Conservation (phyloP, 257 asterid genomes). For the Solanum pinnatisectum region DNA sequence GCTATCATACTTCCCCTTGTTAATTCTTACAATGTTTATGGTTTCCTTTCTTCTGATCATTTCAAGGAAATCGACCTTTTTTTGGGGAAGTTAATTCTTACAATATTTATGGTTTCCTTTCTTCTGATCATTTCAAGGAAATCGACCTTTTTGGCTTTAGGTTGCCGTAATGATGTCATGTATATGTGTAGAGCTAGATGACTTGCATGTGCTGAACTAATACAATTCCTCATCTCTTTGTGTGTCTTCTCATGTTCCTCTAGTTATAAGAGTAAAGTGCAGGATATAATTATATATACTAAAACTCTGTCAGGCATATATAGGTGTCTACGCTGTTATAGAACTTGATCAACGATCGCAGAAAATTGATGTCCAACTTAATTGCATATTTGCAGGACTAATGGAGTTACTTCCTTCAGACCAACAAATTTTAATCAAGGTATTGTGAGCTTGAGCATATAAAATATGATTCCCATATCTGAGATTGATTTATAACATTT, state of each 20-base stretch:
- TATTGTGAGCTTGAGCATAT: background rate
- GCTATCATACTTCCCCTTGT: background rate
- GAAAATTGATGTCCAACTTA: background rate
- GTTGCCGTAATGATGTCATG: background rate
- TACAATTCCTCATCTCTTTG: background rate
- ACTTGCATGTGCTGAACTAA: background rate
- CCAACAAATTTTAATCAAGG: background rate
- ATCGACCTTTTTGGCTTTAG: background rate
- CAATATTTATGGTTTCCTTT: background rate
- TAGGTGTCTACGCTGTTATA: background rate
- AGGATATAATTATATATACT: background rate
- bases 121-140: background rate
- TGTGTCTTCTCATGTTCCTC: background rate
- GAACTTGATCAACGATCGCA: background rate
- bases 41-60: too few relatives aligned
- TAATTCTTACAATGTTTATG: too few relatives aligned
- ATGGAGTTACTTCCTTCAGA: constrained; percentile 1
- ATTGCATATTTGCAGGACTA: constrained; percentile 7
- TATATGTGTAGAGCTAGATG: background rate
- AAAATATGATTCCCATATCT: background rate
- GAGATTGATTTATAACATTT: background rate
- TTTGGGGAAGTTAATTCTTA: background rate
- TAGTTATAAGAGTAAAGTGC: too few relatives aligned
- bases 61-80: too few relatives aligned
- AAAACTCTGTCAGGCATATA: background rate